phyloP scores from a whole-genome alignment of 106 monocot species.

The Amphibolis antarctica region DNA sequence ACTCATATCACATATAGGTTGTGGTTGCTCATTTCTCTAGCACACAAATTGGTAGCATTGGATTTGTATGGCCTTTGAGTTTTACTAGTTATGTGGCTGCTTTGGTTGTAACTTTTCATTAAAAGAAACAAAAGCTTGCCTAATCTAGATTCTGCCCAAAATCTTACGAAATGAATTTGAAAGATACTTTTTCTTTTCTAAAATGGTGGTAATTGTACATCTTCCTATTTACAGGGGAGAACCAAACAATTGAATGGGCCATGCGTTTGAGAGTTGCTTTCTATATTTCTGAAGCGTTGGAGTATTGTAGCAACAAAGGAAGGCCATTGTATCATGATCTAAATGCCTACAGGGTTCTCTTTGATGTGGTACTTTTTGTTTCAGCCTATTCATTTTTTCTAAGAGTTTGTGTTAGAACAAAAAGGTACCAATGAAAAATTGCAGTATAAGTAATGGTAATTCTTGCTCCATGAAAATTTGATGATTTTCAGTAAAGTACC shows the following conservation, averaged over 20 bases:
- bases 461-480: too few relatives aligned
- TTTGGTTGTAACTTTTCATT: background rate
- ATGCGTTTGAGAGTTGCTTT: slow-evolving; percentile 23
- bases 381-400: background rate
- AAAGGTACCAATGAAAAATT: too few relatives aligned
- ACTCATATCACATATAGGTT: too few relatives aligned
- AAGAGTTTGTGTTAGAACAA: background rate
- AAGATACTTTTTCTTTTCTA: too few relatives aligned
- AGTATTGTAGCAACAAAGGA: slow-evolving; percentile 16
- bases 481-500: too few relatives aligned
- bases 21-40: too few relatives aligned
- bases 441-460: too few relatives aligned
- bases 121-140: background rate
- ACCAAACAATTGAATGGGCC: slow-evolving; percentile 58
- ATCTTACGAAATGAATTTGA: too few relatives aligned
- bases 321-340: slow-evolving; percentile 53
- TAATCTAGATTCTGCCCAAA: background rate
- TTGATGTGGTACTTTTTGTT: slow-evolving; percentile 57
- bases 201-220: background rate
- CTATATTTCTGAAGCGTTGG: slow-evolving; percentile 17
- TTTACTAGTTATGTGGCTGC: background rate
- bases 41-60: background rate
- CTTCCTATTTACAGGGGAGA: slow-evolving; percentile 57
- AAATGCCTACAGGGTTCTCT: slow-evolving; percentile 92
- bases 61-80: background rate